Percentiles rank a stretch among this genome's conserved stretches.
Evolutionary conservation across 129 eudicot species (phyloP).

Genomic region (Smallanthus sonchifolius): DNA sequence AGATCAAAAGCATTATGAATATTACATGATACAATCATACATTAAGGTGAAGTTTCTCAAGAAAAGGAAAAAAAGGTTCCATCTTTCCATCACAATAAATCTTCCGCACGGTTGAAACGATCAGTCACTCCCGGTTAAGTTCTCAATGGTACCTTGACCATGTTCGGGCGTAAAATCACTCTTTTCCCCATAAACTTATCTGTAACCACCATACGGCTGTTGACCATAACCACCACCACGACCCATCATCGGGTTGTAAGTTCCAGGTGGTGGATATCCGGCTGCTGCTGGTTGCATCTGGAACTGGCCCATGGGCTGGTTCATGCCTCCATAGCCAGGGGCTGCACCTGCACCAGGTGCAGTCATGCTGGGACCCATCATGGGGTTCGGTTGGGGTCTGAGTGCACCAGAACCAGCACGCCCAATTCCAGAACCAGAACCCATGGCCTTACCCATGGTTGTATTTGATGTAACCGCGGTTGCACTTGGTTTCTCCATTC

Average conservation of each 20-base stretch:
- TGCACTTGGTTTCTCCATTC: slow-evolving; percentile 85
- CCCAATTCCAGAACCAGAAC: slow-evolving; percentile 95
- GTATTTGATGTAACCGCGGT: slow-evolving; percentile 53
- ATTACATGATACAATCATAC: slow-evolving; percentile 38
- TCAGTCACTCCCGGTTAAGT: too few relatives aligned
- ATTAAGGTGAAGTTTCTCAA: slow-evolving; percentile 10
- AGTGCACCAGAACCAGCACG: slow-evolving; percentile 75
- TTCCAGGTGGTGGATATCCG: slow-evolving; percentile 57
- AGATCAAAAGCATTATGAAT: slow-evolving; percentile 14
- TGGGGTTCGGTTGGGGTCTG: slow-evolving; percentile 61
- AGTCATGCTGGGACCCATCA: slow-evolving; percentile 65
- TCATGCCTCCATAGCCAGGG: slow-evolving; percentile 41
- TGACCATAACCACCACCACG: slow-evolving; percentile 73
- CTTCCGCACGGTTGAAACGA: not conserved
- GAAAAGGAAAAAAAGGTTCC: not conserved
- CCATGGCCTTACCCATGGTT: slow-evolving; percentile 99
- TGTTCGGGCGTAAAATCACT: not conserved
- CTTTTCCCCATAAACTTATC: slow-evolving; percentile 29
- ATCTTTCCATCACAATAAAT: slow-evolving; percentile 9
- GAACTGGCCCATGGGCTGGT: slow-evolving; percentile 48
- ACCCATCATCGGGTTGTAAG: slow-evolving; percentile 76
- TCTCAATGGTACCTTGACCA: not conserved
- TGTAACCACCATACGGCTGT: slow-evolving; percentile 76
- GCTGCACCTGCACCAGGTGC: slow-evolving; percentile 41
- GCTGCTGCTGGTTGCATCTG: slow-evolving; percentile 57